These are phyloP conservation scores for Boletus rex-veris DNA, from an alignment of 768 basidiomycete genomes.

Conservation along the genomic window DNA sequence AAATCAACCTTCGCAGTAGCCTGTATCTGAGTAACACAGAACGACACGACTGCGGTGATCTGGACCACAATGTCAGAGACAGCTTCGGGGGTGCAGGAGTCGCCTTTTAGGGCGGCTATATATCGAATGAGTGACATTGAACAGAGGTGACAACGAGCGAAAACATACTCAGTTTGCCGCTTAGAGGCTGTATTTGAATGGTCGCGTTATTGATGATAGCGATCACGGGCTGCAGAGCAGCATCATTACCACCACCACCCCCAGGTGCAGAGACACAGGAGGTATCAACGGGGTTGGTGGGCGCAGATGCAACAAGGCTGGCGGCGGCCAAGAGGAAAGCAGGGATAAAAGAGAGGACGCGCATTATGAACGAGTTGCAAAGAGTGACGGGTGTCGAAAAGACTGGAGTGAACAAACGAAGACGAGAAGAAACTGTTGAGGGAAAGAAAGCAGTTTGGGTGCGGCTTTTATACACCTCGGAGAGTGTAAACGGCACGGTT, in stretches of 20 bases:
- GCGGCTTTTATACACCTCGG: constrained; percentile 14
- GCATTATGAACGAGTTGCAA: constrained; percentile 11
- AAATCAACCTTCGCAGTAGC: constrained; percentile 1
- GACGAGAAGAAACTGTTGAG: constrained; percentile 3
- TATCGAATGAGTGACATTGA: neutral
- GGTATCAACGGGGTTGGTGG: neutral
- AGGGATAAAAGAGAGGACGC: constrained; percentile 16
- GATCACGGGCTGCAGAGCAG: constrained; percentile 11
- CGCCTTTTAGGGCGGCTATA: constrained; percentile 1
- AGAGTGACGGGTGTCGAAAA: constrained; percentile 11
- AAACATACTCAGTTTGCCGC: constrained; percentile 6
- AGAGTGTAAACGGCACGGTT: neutral
- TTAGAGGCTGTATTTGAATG: neutral
- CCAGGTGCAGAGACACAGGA: constrained; percentile 3
- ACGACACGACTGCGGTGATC: constrained; percentile 8
- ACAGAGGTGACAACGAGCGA: neutral
- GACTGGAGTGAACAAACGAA: neutral
- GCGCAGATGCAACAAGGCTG: constrained; percentile 8
- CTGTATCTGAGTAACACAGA: constrained; percentile 9
- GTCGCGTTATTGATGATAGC: constrained; percentile 13
- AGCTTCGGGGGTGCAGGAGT: constrained; percentile 4
- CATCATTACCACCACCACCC: constrained; percentile 4
- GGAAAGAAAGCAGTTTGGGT: neutral
- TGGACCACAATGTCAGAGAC: constrained; percentile 9
- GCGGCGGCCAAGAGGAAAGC: constrained; percentile 7